Percentiles rank a stretch among this genome's conserved stretches.
Conservation (phyloP, 208 protist species). For the Leptomonas pyrrhocoris region DNA sequence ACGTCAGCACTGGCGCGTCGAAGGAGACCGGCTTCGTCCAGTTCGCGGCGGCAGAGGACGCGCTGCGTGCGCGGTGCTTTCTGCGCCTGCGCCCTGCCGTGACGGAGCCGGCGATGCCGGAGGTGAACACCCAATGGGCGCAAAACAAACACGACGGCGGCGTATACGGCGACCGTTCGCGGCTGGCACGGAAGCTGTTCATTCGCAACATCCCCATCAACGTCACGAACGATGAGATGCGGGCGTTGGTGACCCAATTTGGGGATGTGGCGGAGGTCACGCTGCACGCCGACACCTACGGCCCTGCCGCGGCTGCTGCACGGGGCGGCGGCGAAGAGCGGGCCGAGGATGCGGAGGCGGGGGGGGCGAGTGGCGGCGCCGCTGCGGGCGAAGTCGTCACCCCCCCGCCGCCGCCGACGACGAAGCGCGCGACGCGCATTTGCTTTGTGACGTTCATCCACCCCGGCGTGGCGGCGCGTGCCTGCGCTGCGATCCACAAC, state of each 20-base stretch:
- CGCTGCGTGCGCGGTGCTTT: constrained; percentile 16
- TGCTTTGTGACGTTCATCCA: constrained; percentile 67
- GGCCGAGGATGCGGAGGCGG: no score
- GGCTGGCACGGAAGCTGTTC: constrained; percentile 72
- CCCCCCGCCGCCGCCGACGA: neutral
- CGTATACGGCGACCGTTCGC: constrained; percentile 58
- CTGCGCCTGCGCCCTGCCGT: constrained; percentile 13
- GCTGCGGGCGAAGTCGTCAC: neutral
- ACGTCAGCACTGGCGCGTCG: constrained; percentile 51
- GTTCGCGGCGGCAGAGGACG: constrained; percentile 24
- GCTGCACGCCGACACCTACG: constrained; percentile 68
- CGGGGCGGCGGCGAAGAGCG: no score
- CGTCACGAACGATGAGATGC: constrained; percentile 42
- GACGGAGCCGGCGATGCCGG: constrained; percentile 27
- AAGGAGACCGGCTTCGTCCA: constrained; percentile 59
- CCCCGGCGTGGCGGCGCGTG: constrained; percentile 47
- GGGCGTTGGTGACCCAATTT: constrained; percentile 36
- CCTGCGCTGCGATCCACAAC: constrained; percentile 49
- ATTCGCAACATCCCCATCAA: constrained; percentile 74
- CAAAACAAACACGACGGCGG: constrained; percentile 68
- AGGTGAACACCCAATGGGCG: constrained; percentile 70
- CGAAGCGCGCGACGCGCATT: constrained; percentile 45
- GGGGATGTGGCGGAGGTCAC: constrained; percentile 54
- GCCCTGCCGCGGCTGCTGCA: neutral
- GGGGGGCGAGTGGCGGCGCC: no score